These are phyloP conservation scores for Geotrichum fermentans DNA, from an alignment of 1,139 yeast genomes.

Conservation along the genomic window DNA sequence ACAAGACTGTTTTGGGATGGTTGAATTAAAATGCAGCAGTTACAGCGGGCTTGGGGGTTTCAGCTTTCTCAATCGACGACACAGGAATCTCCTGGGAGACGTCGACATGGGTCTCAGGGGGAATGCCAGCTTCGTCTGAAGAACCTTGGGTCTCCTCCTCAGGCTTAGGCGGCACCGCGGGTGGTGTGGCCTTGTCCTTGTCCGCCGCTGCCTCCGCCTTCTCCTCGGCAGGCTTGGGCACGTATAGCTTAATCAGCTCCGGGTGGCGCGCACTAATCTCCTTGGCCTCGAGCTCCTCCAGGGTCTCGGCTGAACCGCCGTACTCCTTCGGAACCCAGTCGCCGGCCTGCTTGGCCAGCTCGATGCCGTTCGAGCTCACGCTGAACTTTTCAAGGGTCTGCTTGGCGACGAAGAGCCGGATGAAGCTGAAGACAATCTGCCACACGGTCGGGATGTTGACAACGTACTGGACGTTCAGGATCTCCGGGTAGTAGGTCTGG, in stretches of 20 bases:
- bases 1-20: no score
- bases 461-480: slow-evolving; percentile 66
- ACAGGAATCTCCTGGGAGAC: not conserved
- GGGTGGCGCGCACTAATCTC: slow-evolving; percentile 32
- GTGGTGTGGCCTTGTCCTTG: not conserved
- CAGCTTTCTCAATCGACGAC: not conserved
- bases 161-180: not conserved
- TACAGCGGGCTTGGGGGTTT: not conserved
- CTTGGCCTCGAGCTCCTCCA: slow-evolving; percentile 35
- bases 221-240: slow-evolving; percentile 8
- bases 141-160: not conserved
- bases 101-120: slow-evolving; percentile 6
- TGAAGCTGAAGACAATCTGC: slow-evolving; percentile 72
- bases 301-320: slow-evolving; percentile 49
- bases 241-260: slow-evolving; percentile 5
- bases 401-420: slow-evolving; percentile 51
- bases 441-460: slow-evolving; percentile 71
- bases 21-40: not conserved
- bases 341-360: slow-evolving; percentile 46
- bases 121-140: not conserved
- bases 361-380: slow-evolving; percentile 56
- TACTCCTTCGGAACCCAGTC: slow-evolving; percentile 55
- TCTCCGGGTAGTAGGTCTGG: slow-evolving; percentile 78
- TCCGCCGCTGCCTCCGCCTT: not conserved
- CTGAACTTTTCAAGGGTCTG: slow-evolving; percentile 71